These are phyloP conservation scores for Hyaloperonospora arabidopsidis DNA, from an alignment of 352 stramenopile species.

Conservation along the genomic window DNA sequence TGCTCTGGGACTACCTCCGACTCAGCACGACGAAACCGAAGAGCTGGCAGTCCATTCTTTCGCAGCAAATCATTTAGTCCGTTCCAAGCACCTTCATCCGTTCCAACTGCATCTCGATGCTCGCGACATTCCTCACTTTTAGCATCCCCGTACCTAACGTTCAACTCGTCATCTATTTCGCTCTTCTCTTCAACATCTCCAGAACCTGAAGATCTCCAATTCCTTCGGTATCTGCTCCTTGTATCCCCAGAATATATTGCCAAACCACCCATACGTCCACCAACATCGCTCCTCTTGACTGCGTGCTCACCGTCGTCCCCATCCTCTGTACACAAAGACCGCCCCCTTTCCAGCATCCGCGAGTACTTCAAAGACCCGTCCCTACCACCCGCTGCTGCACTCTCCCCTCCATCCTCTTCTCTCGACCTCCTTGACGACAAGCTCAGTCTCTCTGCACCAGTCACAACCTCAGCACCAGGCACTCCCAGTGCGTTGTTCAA, in stretches of 20 bases:
- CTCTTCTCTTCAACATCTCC: slow-evolving; percentile 20
- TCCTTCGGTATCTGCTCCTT: slow-evolving; percentile 4
- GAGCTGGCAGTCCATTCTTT: slow-evolving; percentile 43
- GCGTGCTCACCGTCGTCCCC: neutral
- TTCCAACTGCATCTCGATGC: slow-evolving; percentile 2
- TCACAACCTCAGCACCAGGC: neutral
- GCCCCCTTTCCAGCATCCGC: slow-evolving; percentile 3
- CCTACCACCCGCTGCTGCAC: neutral
- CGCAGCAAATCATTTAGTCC: slow-evolving; percentile 54
- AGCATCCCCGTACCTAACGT: neutral
- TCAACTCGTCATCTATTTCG: slow-evolving; percentile 9
- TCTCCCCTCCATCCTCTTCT: slow-evolving; percentile 2
- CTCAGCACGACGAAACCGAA: slow-evolving; percentile 30
- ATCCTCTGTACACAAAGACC: slow-evolving; percentile 15
- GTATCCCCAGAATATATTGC: neutral
- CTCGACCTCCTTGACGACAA: slow-evolving; percentile 4
- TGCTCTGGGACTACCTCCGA: slow-evolving; percentile 30
- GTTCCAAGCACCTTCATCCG: slow-evolving; percentile 29
- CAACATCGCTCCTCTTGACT: neutral
- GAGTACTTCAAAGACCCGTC: slow-evolving; percentile 4
- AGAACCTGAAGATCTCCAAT: slow-evolving; percentile 9
- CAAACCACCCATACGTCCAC: neutral
- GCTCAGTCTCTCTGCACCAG: slow-evolving; percentile 1
- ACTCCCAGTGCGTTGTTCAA: slow-evolving; percentile 53
- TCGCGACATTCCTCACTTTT: neutral